Evolutionary conservation across 805 yeast genomes (phyloP).

Genomic region (Ogataea polymorpha): DNA sequence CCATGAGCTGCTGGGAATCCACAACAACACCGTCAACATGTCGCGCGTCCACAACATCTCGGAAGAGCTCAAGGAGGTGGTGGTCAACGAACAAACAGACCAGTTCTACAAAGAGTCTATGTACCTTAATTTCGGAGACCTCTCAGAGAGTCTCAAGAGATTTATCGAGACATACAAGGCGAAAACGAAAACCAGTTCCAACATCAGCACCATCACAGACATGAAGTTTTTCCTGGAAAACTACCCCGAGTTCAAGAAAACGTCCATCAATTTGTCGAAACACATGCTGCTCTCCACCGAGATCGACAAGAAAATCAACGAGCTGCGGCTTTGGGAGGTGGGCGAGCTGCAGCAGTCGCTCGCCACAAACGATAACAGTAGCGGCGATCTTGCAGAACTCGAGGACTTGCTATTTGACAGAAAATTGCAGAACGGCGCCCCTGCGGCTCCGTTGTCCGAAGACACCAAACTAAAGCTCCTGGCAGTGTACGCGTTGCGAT

Average conservation of each 20-base stretch:
- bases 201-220: conserved; percentile 77
- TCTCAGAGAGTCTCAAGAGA: conserved; percentile 81
- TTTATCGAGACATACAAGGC: conserved; percentile 80
- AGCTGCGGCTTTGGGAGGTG: conserved; percentile 69
- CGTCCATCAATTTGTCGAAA: conserved; percentile 84
- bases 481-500: conserved; percentile 70
- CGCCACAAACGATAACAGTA: conserved; percentile 55
- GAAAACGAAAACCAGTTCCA: conserved; percentile 71
- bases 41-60: conserved; percentile 52
- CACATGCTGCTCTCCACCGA: conserved; percentile 91
- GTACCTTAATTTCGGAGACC: conserved; percentile 91
- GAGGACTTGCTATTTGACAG: conserved; percentile 47
- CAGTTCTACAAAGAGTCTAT: conserved; percentile 73
- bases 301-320: conserved; percentile 68
- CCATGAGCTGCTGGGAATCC: conserved; percentile 83
- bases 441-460: conserved; percentile 39
- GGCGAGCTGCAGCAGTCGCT: conserved; percentile 89
- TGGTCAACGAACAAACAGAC: conserved; percentile 67
- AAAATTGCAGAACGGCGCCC: conserved; percentile 19
- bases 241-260: conserved; percentile 88
- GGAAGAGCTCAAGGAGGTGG: conserved; percentile 61
- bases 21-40: conserved; percentile 74
- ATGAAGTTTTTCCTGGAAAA: conserved; percentile 89
- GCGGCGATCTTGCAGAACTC: conserved; percentile 56
- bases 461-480: conserved; percentile 68